A percentile compares a stretch with the other conserved stretches of the same genome.
These are phyloP conservation scores for Plectosphaerella plurivora DNA, from an alignment of 2,329 filamentous ascomycete species.

Conservation along the genomic window DNA sequence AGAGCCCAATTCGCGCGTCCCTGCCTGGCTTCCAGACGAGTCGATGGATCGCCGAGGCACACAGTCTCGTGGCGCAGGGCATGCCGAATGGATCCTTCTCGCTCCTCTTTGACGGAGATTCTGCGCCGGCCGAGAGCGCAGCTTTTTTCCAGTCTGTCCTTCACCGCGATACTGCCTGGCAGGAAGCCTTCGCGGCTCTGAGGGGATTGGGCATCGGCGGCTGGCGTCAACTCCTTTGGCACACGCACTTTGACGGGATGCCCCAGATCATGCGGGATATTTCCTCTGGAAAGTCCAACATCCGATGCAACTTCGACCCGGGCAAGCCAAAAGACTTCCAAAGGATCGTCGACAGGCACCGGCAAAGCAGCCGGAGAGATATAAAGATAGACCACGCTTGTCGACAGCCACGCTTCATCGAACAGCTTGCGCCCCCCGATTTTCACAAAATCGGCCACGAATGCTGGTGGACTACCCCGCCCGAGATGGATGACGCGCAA, in stretches of 20 bases:
- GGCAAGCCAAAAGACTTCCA: neutral
- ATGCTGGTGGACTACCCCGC: no score
- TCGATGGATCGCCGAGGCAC: constrained; percentile 1
- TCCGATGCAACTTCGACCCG: constrained; percentile 3
- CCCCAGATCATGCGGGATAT: constrained; percentile 1
- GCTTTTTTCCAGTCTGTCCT: neutral
- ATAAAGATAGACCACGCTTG: no score
- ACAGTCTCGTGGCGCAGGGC: neutral
- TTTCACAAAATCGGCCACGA: no score
- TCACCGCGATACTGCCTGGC: constrained; percentile 2
- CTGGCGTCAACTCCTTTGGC: neutral
- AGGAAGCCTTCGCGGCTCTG: neutral
- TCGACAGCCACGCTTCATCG: no score
- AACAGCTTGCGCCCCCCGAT: no score
- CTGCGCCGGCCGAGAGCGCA: neutral
- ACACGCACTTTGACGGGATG: neutral
- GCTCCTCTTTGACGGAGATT: neutral
- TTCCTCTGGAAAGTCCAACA: neutral
- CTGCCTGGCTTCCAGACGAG: neutral
- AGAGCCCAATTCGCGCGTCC: no score
- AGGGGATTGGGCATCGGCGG: no score
- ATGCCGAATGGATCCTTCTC: neutral
- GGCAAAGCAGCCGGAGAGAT: no score
- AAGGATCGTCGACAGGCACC: neutral
- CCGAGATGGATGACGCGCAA: no score